phyloP scores from a whole-genome alignment of 306 rosid genomes.

The Quercus ilex region DNA sequence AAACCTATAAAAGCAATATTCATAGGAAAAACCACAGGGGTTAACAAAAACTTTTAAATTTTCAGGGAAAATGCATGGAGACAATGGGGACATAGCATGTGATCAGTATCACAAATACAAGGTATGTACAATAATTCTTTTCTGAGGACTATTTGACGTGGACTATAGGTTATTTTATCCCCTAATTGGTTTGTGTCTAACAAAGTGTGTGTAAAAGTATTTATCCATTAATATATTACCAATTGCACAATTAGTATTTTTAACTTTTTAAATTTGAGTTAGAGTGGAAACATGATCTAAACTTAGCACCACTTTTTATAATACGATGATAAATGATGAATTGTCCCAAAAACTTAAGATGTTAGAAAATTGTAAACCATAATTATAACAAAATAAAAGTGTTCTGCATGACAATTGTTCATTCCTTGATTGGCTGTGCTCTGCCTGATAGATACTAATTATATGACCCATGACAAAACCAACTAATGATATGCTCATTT shows the following conservation, averaged over 20 bases:
- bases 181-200: background rate
- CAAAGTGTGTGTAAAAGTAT: background rate
- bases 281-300: too few species aligned
- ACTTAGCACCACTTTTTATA: too few species aligned
- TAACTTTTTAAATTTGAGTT: too few species aligned
- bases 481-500: background rate
- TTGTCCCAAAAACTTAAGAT: too few species aligned
- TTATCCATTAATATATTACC: too few species aligned
- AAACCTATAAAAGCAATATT: background rate
- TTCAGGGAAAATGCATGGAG: conserved; percentile 3
- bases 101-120: conserved; percentile 20
- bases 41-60: background rate
- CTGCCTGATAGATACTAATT: background rate
- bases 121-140: conserved; percentile 4
- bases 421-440: too few species aligned
- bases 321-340: too few species aligned
- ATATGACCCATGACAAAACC: background rate
- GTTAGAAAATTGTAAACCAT: too few species aligned
- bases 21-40: background rate
- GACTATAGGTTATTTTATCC: too few species aligned
- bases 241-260: background rate
- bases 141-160: background rate
- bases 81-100: conserved; percentile 11
- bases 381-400: too few species aligned
- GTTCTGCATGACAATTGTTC: too few species aligned